Evolutionary conservation across 768 basidiomycete species (phyloP).

Genomic region (Lactifluus hygrophoroides): DNA sequence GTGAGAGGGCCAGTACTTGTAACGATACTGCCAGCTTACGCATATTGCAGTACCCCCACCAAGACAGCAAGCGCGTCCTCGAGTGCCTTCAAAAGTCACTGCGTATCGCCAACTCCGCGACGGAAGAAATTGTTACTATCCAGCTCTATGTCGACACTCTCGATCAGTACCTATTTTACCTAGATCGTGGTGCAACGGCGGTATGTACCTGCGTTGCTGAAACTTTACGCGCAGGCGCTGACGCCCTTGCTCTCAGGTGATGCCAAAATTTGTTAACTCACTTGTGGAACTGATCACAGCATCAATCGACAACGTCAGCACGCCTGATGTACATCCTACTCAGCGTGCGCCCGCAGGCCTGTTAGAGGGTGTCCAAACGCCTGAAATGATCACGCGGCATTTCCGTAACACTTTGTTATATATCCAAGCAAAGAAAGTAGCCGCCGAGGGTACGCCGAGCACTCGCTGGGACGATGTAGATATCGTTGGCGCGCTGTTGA

Average conservation of each 20-base stretch:
- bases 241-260: constrained; percentile 45
- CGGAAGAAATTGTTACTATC: constrained; percentile 93
- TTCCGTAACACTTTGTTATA: constrained; percentile 85
- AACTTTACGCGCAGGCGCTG: background rate
- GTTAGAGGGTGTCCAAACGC: constrained; percentile 86
- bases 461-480: constrained; percentile 79
- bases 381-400: constrained; percentile 90
- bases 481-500: constrained; percentile 77
- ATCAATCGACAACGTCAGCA: constrained; percentile 85
- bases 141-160: constrained; percentile 95
- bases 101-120: constrained; percentile 91
- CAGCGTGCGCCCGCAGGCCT: constrained; percentile 82
- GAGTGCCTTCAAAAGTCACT: constrained; percentile 97
- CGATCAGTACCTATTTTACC: constrained; percentile 93
- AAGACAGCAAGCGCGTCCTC: constrained; percentile 94
- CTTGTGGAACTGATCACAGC: constrained; percentile 93
- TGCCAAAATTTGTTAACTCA: constrained; percentile 93
- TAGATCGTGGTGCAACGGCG: constrained; percentile 86
- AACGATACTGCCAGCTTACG: background rate
- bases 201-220: constrained; percentile 40
- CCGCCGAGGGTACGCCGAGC: constrained; percentile 32
- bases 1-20: constrained; percentile 18
- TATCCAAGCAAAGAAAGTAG: constrained; percentile 70
- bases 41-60: constrained; percentile 58
- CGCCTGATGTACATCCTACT: constrained; percentile 81